Base-by-base conservation (phyloP, 805 yeast genomes). In the Saccharomycopsis guyanensis region DNA sequence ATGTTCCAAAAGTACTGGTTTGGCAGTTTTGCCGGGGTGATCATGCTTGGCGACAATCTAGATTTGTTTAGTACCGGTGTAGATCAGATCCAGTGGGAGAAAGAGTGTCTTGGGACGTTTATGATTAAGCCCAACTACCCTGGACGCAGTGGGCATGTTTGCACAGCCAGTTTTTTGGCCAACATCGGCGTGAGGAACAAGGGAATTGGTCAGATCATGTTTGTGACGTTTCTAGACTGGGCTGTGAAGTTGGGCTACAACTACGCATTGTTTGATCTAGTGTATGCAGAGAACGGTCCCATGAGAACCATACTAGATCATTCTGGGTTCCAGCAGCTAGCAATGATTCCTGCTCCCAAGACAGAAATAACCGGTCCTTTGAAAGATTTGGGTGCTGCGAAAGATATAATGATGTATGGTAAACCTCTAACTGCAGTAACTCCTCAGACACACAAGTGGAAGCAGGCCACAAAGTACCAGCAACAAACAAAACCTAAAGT, bases 341-440 rank as follows among this genome's bases (percentile, higher is more conserved):
- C 96, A 2, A 74, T 84, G 38, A 70, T 91, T 40, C 84, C 82
- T 54, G 80, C 84, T n/a, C 29, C 29, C 10, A 25, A 25, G 10
- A n/a, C n/a, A n/a, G n/a, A n/a, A n/a, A n/a, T n/a, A n/a, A 95
- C 96, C 3, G 97, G 95, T 8, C 79, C 86, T 46, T 68, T 91
- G 53, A 86, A 86, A 60, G 94, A 91, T 31, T 81, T 80, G 54
- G 89, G 84, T 49, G 75, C 76, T 37, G 85, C 96, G 0, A 93
- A 89, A 2, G 96, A 89, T 62, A 86, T 95, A 0, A 68, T 85
- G 18, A 82, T 86, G 39, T 91, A 86, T 61, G 95, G 95, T 1
- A 72, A 85, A 50, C 91, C 85, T 55, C 69, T 91, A 44, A 76
- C 81, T 4, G 78, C 44, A 41, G n/a, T n/a, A n/a, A n/a, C n/a